Conservation (phyloP, 2,329 filamentous ascomycete genomes). For the Metarhizium sp. region DNA sequence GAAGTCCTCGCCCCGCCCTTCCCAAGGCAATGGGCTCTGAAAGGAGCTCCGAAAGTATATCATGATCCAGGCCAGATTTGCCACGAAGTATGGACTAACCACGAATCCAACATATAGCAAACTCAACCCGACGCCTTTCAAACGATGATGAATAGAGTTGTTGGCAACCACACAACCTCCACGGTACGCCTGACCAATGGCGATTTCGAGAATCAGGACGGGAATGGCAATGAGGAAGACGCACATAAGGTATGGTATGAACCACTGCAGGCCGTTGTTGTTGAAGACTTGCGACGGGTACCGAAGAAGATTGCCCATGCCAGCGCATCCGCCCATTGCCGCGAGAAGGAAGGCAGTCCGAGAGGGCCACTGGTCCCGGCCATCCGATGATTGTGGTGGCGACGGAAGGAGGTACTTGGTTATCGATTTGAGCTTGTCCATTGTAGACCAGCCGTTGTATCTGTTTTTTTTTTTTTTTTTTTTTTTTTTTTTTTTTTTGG, state of each 20-base stretch:
- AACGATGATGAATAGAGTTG: slow-evolving; percentile 40
- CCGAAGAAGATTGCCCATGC: slow-evolving; percentile 47
- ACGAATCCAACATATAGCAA: slow-evolving; percentile 43
- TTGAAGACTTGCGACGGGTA: slow-evolving; percentile 52
- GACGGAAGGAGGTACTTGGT: slow-evolving; percentile 22
- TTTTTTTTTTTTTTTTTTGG: not conserved
- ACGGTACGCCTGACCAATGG: slow-evolving; percentile 59
- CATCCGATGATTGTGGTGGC: slow-evolving; percentile 27
- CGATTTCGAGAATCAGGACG: slow-evolving; percentile 47
- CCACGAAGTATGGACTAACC: slow-evolving; percentile 47
- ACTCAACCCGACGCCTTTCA: slow-evolving; percentile 44
- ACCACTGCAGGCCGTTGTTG: slow-evolving; percentile 52
- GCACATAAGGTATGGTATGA: slow-evolving; percentile 46
- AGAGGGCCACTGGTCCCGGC: slow-evolving; percentile 45
- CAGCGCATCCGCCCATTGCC: slow-evolving; percentile 48
- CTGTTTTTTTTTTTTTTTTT: not conserved
- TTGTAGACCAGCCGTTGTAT: not conserved
- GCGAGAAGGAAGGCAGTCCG: slow-evolving; percentile 46
- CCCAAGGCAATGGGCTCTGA: slow-evolving; percentile 44
- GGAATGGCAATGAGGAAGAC: slow-evolving; percentile 48
- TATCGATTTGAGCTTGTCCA: slow-evolving; percentile 7
- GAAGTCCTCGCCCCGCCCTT: slow-evolving; percentile 38
- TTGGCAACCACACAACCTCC: slow-evolving; percentile 46
- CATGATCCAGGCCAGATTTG: slow-evolving; percentile 51
- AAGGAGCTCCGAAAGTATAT: slow-evolving; percentile 48